These are phyloP conservation scores for Backusella parvicylindrica DNA, from an alignment of 192 early-diverging fungal genomes.

Conservation along the genomic window DNA sequence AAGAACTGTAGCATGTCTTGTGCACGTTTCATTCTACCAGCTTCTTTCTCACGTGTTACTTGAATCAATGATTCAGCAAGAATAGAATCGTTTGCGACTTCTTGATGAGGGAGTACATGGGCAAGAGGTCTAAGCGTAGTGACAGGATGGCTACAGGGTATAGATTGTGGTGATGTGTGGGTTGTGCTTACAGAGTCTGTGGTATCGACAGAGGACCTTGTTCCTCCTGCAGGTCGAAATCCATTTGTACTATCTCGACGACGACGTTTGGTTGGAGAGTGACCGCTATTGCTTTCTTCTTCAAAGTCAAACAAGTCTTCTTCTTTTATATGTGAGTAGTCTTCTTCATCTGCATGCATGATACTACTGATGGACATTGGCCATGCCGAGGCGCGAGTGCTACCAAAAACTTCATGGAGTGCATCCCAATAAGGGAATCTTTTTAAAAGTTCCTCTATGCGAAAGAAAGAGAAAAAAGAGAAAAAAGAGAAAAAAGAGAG, in stretches of 20 bases:
- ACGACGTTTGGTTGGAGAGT: constrained; percentile 8
- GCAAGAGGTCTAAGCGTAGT: constrained; percentile 14
- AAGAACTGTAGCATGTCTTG: constrained; percentile 31
- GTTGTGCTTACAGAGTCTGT: background rate
- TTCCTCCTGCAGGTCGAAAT: background rate
- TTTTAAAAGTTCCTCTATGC: constrained; percentile 25
- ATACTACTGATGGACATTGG: constrained; percentile 34
- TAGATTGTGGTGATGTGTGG: constrained; percentile 4
- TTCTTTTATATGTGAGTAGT: background rate
- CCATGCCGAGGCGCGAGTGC: constrained; percentile 16
- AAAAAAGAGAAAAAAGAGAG: too few species aligned
- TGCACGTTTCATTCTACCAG: constrained; percentile 30
- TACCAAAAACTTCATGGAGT: constrained; percentile 22
- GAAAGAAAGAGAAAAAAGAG: too few species aligned
- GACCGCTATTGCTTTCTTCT: background rate
- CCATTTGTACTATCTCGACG: constrained; percentile 12
- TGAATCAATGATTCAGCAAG: constrained; percentile 28
- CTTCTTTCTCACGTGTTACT: constrained; percentile 31
- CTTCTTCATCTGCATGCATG: constrained; percentile 23
- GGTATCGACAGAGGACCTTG: background rate
- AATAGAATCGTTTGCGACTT: background rate
- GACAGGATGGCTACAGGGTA: constrained; percentile 9
- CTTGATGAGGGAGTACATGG: constrained; percentile 4
- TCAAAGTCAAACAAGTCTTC: constrained; percentile 8
- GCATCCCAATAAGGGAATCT: constrained; percentile 33